A percentile compares a stretch with the other conserved stretches of the same genome.
Conservation (phyloP, 495 filamentous ascomycete species). For the Apiosordaria backusii region DNA sequence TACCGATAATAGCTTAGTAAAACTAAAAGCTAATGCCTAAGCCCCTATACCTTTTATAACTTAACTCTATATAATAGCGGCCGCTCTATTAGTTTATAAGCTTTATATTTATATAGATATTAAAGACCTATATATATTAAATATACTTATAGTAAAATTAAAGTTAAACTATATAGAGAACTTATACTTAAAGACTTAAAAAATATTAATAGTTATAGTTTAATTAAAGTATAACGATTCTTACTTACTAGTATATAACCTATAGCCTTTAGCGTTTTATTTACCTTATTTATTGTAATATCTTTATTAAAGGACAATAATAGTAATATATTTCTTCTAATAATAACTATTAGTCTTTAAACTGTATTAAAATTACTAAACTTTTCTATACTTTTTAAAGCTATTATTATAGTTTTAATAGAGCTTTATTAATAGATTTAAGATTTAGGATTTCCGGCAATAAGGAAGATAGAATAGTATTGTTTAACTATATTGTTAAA, state of each 20-base stretch:
- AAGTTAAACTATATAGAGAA: slow-evolving; percentile 60
- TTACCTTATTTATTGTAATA: slow-evolving; percentile 24
- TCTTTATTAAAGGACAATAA: slow-evolving; percentile 11
- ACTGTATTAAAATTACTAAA: not conserved
- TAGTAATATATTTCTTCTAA: not conserved
- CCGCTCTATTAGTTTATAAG: slow-evolving; percentile 56
- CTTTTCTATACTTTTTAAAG: not conserved
- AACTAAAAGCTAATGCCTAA: slow-evolving; percentile 58
- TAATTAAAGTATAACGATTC: not conserved
- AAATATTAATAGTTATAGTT: not conserved
- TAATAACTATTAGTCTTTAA: not conserved
- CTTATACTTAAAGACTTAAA: slow-evolving; percentile 59
- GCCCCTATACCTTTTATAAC: slow-evolving; percentile 60
- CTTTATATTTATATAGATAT: slow-evolving; percentile 61
- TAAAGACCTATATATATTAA: slow-evolving; percentile 57
- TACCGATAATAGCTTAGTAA: slow-evolving; percentile 57
- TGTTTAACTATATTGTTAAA: too few relatives aligned
- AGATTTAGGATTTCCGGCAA: too few relatives aligned
- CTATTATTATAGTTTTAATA: not conserved
- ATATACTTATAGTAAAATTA: slow-evolving; percentile 62
- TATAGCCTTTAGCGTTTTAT: slow-evolving; percentile 33
- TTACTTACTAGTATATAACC: slow-evolving; percentile 33
- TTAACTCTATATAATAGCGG: slow-evolving; percentile 63
- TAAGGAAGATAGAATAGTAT: too few relatives aligned
- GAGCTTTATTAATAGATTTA: too few relatives aligned